These are phyloP conservation scores for Scedosporium apiospermum DNA, from an alignment of 2,329 filamentous ascomycete species.

Conservation along the genomic window DNA sequence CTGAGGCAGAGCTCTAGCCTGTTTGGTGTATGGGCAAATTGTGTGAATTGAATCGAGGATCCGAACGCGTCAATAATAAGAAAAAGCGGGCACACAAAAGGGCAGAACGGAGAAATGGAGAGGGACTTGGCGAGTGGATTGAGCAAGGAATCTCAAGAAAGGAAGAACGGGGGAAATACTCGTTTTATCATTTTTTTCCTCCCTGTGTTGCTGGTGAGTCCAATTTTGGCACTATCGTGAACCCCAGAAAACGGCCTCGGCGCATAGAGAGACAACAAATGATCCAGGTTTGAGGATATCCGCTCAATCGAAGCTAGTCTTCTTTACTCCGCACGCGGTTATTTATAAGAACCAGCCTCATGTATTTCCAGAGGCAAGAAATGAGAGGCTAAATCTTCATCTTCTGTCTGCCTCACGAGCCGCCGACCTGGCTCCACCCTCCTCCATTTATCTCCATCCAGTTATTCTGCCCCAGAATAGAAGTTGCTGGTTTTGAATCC, in stretches of 20 bases:
- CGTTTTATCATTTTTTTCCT: background rate
- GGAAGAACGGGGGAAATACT: background rate
- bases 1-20: background rate
- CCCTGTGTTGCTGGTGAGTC: background rate
- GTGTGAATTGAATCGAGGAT: background rate
- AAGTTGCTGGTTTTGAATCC: background rate
- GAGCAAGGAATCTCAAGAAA: background rate
- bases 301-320: background rate
- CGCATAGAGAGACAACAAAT: background rate
- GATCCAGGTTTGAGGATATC: background rate
- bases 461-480: background rate
- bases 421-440: background rate
- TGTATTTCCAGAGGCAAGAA: background rate
- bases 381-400: background rate
- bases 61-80: background rate
- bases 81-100: background rate
- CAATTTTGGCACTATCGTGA: background rate
- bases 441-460: background rate
- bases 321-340: constrained; percentile 2
- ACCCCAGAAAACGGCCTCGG: background rate
- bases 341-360: background rate
- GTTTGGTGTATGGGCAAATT: background rate
- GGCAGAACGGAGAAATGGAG: background rate
- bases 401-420: background rate
- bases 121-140: background rate